Base-by-base conservation (phyloP, 2,329 filamentous ascomycete genomes). In the Cryphonectria naterciae region DNA sequence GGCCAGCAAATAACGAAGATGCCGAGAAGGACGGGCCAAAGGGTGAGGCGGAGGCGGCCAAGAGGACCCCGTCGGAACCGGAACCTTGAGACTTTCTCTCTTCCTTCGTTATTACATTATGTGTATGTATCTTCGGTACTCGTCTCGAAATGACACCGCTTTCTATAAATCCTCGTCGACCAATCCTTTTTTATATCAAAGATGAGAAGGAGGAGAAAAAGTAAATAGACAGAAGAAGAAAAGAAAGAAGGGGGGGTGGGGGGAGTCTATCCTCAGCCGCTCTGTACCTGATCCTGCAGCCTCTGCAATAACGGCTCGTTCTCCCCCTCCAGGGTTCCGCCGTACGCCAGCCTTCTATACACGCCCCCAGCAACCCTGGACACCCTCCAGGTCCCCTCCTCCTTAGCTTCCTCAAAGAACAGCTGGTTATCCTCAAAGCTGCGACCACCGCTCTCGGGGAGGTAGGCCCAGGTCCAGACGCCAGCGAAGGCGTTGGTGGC, bases 371-470 rank as follows among this genome's bases (percentile, higher is more conserved):
- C 80, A 8, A 90, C 85, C 72, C 83, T 85, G 35, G 75, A 76
- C 1, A 90, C 88, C 39, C 81, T 78, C 88, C 88, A 91, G 4
- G 80, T 85, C 4, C 82, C 82, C 2, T 82, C 81, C 62, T 87
- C 81, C 61, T 79, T 80, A 2, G 88, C 87, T 70, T 84, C 83
- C 67, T 82, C 80, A 75, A 89, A 90, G 78, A 89, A 89, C 68
- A 84, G 80, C 76, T 88, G 85, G 73, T 89, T 90, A 74, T 89
- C 87, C 72, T 89, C 87, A 72, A 89, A 90, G 65, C 83, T 86
- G 37, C 88, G 76, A 0, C 87, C 86, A 0, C 88, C 88, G 19
- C 83, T 87, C 77, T 89, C 88, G 0, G 87, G 88, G 39, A 78
- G 79, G 71, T 81, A 83, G 35, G 75, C 72, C 74, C 82, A 89